phyloP scores from a whole-genome alignment of 73 alveolate species.

The Durusdinium trenchii region DNA sequence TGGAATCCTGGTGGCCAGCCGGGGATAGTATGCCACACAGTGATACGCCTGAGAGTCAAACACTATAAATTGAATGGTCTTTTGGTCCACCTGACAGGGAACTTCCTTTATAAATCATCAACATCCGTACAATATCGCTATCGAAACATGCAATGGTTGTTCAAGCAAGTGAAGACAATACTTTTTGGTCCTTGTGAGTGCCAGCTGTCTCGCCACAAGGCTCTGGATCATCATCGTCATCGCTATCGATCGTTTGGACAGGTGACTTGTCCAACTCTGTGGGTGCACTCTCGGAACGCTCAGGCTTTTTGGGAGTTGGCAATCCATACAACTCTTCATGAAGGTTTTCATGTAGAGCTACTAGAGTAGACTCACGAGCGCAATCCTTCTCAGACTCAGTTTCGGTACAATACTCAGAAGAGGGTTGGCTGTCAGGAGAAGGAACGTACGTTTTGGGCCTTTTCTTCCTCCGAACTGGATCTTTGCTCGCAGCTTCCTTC shows the following conservation, averaged over 20 bases:
- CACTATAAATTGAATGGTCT: too few relatives aligned
- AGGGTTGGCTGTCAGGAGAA: background rate
- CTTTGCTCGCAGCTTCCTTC: too few relatives aligned
- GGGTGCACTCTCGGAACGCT: background rate
- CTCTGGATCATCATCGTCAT: background rate
- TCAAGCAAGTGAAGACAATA: too few relatives aligned
- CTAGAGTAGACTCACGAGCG: background rate
- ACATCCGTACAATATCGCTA: too few relatives aligned
- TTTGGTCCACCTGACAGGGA: too few relatives aligned
- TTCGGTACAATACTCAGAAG: background rate
- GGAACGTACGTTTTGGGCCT: background rate
- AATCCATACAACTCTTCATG: conserved; percentile 27
- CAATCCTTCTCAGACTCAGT: background rate
- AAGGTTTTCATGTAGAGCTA: background rate
- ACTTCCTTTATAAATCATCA: too few relatives aligned
- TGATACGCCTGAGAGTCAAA: too few relatives aligned
- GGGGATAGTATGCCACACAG: too few relatives aligned
- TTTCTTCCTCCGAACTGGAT: background rate
- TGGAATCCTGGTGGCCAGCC: background rate
- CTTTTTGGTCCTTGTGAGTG: conserved; percentile 12
- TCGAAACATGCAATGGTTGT: too few relatives aligned
- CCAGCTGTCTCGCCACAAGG: too few relatives aligned
- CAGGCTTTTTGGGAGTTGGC: background rate
- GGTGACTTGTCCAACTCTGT: background rate
- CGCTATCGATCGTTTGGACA: too few relatives aligned